Conservation (phyloP, 2,329 filamentous ascomycete species). For the Lachnellula cervina region DNA sequence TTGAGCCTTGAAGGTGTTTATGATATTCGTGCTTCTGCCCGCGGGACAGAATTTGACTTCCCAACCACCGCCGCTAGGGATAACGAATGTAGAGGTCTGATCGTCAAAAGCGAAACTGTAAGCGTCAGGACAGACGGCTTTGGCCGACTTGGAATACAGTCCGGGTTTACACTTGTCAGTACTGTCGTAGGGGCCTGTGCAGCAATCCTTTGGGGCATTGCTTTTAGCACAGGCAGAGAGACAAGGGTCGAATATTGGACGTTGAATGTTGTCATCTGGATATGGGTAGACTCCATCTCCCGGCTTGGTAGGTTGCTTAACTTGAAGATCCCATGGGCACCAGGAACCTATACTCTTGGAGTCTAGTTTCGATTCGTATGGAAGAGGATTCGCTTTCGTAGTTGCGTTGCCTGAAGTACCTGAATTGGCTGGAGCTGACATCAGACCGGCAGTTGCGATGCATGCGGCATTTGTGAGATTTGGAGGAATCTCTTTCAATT, state of each 20-base stretch:
- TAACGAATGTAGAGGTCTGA: conserved; percentile 54
- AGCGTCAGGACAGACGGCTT: conserved; percentile 75
- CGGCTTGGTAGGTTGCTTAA: conserved; percentile 61
- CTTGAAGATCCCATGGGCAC: conserved; percentile 78
- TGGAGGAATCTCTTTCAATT: conserved; percentile 59
- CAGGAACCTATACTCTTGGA: conserved; percentile 58
- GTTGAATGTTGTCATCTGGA: conserved; percentile 66
- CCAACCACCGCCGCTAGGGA: conserved; percentile 67
- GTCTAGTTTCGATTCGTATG: conserved; percentile 54
- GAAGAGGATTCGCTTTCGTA: conserved; percentile 63
- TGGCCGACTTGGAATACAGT: conserved; percentile 64
- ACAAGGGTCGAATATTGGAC: conserved; percentile 72
- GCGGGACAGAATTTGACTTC: conserved; percentile 72
- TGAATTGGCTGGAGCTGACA: conserved; percentile 48
- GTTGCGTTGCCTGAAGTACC: conserved; percentile 47
- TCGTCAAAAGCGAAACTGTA: conserved; percentile 72
- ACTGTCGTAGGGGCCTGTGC: conserved; percentile 62
- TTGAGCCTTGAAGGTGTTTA: conserved; percentile 46
- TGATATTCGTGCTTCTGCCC: conserved; percentile 55
- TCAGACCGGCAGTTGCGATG: conserved; percentile 64
- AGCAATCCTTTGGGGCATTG: conserved; percentile 65
- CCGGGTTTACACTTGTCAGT: conserved; percentile 61
- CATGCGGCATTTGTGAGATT: conserved; percentile 74
- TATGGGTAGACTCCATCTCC: conserved; percentile 76
- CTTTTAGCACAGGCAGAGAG: conserved; percentile 70